Conservation (phyloP, 148 eudicot species). For the Polygonum maritimum region DNA sequence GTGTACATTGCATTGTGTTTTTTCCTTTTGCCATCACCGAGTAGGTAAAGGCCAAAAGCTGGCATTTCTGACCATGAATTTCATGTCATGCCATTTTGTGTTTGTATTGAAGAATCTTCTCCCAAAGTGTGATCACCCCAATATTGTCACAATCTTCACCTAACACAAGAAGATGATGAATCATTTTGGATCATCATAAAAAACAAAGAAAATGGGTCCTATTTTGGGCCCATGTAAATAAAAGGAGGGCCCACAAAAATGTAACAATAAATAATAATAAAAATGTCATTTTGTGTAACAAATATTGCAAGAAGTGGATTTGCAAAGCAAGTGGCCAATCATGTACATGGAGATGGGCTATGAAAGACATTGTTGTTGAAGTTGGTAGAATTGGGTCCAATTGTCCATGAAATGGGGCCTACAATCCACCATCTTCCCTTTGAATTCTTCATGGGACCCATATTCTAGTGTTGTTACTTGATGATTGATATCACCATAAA, state of each 20-base stretch:
- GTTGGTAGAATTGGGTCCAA: conserved; percentile 1
- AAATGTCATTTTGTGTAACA: background rate
- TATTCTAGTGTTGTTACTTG: background rate
- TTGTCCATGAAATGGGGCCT: background rate
- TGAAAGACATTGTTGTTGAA: background rate
- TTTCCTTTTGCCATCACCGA: background rate
- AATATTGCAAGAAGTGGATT: background rate
- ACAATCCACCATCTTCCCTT: background rate
- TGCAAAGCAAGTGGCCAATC: background rate
- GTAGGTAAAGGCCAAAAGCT: background rate
- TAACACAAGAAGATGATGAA: background rate
- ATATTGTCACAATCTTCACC: background rate
- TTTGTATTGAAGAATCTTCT: conserved; percentile 3
- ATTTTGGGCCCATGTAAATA: background rate
- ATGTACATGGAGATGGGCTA: background rate
- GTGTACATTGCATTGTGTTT: background rate
- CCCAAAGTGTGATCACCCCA: background rate
- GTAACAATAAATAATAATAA: background rate
- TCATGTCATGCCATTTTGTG: background rate
- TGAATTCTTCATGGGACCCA: background rate
- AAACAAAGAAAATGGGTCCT: background rate
- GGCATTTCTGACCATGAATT: background rate
- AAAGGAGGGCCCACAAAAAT: background rate
- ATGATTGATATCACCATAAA: background rate
- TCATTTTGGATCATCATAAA: background rate